Evolutionary conservation across 495 filamentous ascomycete species (phyloP), one percentile per base, ranked within the genome.

Genomic region (Lophium mytilinum): DNA sequence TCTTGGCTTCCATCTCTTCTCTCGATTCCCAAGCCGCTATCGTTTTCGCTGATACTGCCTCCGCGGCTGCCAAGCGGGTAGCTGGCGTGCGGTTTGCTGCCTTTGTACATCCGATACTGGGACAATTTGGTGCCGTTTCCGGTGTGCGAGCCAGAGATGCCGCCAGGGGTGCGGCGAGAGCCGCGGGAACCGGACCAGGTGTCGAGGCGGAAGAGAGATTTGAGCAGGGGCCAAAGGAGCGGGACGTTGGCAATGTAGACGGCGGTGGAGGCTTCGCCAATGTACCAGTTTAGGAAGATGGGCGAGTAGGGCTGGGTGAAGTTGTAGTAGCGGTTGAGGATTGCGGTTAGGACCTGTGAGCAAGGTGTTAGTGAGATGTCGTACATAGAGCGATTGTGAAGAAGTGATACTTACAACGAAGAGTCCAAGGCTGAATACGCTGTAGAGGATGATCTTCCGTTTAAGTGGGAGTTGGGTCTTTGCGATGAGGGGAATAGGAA

Each of bases 241-340:
- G 83, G 81, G 14, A 87, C 64, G 48, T 85, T 86, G n/a, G 79
- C 77, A 7, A 84, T 79, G 56, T 81, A 75, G 14, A 86, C 73
- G 2, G 80, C 77, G 0, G 78, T 82, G 34, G 78, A 76, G 8
- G 79, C 74, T 74, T 86, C 82, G 11, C 82, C 80, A 12, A 78
- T 76, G 64, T 86, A 85, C 82, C 83, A 86, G 48, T 78, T 77
- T 56, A 81, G 80, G 75, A 83, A 86, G 37, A 77, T 69, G 40
- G 74, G 70, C 0, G 72, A 77, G 50, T 76, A 74, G 0, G 78
- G 80, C 1, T 74, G 68, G 10, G 71, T 74, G 59, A 86, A 83
- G 39, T 77, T 80, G 70, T 84, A 86, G 60, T 78, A 82, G 66
- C 84, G 84, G 63, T 82, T 84, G 10, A 85, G 69, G 52, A 83